Conservation (phyloP, 768 basidiomycete genomes). For the Phallus indusiatus region DNA sequence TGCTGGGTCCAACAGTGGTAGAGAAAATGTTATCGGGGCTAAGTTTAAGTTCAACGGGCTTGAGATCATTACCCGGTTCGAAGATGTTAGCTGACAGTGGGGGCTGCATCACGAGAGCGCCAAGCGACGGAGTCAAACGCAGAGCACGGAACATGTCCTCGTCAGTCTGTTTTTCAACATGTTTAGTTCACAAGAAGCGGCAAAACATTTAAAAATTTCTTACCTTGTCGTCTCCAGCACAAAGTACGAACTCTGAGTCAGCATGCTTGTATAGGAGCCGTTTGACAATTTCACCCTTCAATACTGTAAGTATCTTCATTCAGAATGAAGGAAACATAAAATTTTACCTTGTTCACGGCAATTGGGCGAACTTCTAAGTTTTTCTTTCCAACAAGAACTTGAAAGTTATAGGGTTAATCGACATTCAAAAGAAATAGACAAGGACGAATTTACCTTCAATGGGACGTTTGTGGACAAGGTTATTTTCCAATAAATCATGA, state of each 20-base stretch:
- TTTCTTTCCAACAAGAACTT: conserved; percentile 95
- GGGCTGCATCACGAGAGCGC: conserved; percentile 28
- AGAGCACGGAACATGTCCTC: conserved; percentile 99
- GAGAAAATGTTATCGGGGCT: conserved; percentile 72
- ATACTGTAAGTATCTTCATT: neutral
- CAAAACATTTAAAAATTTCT: neutral
- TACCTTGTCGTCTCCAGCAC: conserved; percentile 97
- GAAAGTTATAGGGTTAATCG: neutral
- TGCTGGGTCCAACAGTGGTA: conserved; percentile 84
- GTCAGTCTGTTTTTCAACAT: conserved; percentile 57
- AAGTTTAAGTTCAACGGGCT: conserved; percentile 51
- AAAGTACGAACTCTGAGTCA: conserved; percentile 92
- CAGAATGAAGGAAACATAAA: neutral
- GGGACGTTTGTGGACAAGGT: conserved; percentile 82
- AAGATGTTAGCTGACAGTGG: conserved; percentile 50
- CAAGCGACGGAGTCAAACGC: conserved; percentile 41
- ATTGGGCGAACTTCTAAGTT: conserved; percentile 94
- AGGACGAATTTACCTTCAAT: conserved; percentile 64
- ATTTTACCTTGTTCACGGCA: conserved; percentile 78
- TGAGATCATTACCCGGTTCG: conserved; percentile 11
- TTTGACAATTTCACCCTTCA: conserved; percentile 90
- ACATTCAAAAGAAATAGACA: neutral
- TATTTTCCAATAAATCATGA: conserved; percentile 92
- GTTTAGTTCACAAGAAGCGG: neutral
- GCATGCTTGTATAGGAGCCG: conserved; percentile 87